These are phyloP conservation scores for Kwoniella botswanensis DNA, from an alignment of 768 basidiomycete genomes.

Conservation along the genomic window DNA sequence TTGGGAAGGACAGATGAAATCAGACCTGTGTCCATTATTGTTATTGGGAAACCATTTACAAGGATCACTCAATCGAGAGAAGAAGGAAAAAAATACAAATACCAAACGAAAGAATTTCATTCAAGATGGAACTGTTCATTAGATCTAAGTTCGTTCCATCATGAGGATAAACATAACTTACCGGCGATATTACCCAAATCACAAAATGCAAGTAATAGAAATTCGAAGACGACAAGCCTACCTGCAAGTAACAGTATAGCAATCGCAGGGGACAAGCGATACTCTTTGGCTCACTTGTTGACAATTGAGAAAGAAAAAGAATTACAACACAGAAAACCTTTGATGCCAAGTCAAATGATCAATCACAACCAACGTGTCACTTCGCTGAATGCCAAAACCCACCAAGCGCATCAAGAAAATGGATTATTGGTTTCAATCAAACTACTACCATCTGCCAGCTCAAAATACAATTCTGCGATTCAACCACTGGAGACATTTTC, in stretches of 20 bases:
- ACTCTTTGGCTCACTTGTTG: constrained; percentile 46
- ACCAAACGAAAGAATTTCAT: constrained; percentile 75
- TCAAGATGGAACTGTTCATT: constrained; percentile 91
- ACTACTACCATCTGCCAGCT: constrained; percentile 25
- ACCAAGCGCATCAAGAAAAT: constrained; percentile 14
- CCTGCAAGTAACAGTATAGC: constrained; percentile 29
- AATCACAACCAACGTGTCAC: constrained; percentile 16
- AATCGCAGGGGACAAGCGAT: constrained; percentile 52
- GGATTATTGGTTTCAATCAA: constrained; percentile 51
- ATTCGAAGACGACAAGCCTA: constrained; percentile 15
- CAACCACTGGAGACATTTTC: constrained; percentile 49
- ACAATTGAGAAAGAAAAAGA: constrained; percentile 24
- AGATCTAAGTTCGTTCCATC: constrained; percentile 66
- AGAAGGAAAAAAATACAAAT: constrained; percentile 45
- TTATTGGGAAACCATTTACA: constrained; percentile 72
- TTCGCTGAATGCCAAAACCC: neutral
- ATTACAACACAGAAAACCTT: constrained; percentile 16
- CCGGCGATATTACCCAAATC: constrained; percentile 14
- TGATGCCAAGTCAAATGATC: constrained; percentile 44
- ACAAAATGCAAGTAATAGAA: constrained; percentile 5
- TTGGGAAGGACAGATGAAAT: constrained; percentile 64
- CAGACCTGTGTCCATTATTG: constrained; percentile 77
- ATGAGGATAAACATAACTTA: constrained; percentile 18
- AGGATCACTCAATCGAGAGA: neutral
- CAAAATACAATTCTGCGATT: neutral